phyloP scores from a whole-genome alignment of 1,284 basidiomycete species.

The Phenoliferia sp. region DNA sequence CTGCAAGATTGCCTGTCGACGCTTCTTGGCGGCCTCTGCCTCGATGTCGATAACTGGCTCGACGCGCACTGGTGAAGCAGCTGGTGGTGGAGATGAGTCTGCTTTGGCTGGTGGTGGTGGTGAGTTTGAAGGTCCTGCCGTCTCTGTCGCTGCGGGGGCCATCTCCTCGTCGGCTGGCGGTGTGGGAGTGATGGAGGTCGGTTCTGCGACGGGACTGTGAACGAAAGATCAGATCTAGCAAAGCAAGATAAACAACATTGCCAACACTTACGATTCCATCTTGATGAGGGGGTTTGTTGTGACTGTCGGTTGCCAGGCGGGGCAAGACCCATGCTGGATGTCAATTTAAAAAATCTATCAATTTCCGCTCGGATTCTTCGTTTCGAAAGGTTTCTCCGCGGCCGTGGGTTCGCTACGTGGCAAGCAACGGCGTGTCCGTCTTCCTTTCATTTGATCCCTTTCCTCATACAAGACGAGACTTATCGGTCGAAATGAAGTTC shows the following conservation, averaged over 20 bases:
- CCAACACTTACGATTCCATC: neutral
- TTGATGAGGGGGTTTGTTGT: neutral
- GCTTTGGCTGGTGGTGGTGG: neutral
- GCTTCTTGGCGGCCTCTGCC: conserved; percentile 18
- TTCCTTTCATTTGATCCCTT: neutral
- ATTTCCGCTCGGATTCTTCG: neutral
- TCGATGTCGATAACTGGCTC: conserved; percentile 1
- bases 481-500: neutral
- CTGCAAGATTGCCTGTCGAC: conserved; percentile 10
- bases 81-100: neutral
- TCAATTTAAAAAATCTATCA: too few species aligned
- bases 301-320: neutral
- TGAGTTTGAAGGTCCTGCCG: neutral
- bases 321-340: too few species aligned
- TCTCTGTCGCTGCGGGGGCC: neutral
- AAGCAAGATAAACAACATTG: neutral
- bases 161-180: neutral
- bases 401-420: neutral
- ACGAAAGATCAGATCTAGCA: neutral
- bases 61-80: neutral
- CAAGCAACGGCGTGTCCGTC: neutral
- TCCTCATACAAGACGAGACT: neutral
- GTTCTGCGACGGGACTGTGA: neutral
- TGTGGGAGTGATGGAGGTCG: neutral
- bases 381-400: neutral